Evolutionary conservation across 2,329 filamentous ascomycete species (phyloP), one percentile per base, ranked within the genome.

Genomic region (Verticillium dahliae): DNA sequence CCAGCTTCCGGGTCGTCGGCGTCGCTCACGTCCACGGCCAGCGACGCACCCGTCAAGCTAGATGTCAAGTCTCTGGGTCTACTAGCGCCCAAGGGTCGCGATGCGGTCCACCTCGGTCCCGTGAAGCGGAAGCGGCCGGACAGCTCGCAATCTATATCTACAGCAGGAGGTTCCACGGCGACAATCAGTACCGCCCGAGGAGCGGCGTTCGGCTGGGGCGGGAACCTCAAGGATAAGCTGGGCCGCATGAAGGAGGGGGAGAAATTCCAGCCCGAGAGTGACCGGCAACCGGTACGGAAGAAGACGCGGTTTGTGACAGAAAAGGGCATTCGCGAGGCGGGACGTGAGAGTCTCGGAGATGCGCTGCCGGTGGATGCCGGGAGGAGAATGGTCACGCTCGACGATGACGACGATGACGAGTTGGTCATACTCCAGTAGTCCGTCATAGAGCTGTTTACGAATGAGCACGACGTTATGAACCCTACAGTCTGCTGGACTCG

Each of bases 281-380:
- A 73, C 58, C 71, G 63, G 66, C 80, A 70, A 69, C 85, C 84
- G 0, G 81, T 85, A 37, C 80, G 84, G 66, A 89, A 91, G 75
- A 91, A 91, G 80, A 92, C 90, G 59, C 81, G 90, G n/a, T 92
- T 93, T 70, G 83, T 92, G 50, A 91, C 90, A 33, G 86, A 87
- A 52, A 90, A 88, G 71, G 90, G 90, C 0, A 92, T 93, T 64
- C 84, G 86, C 60, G 89, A 91, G 73, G 90, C 90, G 4, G 90
- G 90, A 1, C 80, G 89, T 63, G 90, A 92, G 69, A 92, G 89
- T 69, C 71, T 92, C 2, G 86, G 87, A 10, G 78, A 74, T n/a
- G 82, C 84, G 59, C 72, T 78, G 62, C 58, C 58, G 13, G 38
- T 41, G 56, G 37, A 33, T 7, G 54, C 13, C 54, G 60, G 65